Base-by-base conservation (phyloP, 352 stramenopile genomes). In the Pythium scleroteichum region DNA sequence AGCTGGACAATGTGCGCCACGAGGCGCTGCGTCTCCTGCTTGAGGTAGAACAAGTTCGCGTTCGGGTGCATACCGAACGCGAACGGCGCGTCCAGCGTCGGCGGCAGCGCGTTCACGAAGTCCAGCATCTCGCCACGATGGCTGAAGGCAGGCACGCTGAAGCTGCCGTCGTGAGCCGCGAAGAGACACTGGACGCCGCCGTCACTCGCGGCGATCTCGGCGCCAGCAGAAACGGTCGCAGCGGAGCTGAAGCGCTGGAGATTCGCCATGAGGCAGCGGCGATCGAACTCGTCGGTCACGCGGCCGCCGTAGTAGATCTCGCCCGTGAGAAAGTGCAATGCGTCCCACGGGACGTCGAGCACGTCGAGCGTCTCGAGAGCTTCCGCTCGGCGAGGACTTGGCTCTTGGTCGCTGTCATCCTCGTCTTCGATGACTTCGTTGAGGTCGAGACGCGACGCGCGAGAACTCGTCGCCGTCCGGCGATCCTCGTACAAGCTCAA, bases 31-130 rank as follows among this genome's bases (percentile, higher is more conserved):
- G 66, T 75, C 58, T 90, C 72, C 19, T 90, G 74, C 33, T 75
- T 73, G 26, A 89, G 72, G 51, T 81, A 87, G 27, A 83, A 80
- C 26, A 91, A 68, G 32, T 92, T 84, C 1, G 84, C 85, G 16
- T 94, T 94, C 26, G 81, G 74, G 56, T 94, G 84, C 76, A 94
- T 89, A 0, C 84, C 84, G 70, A 94, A 92, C 17, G 91, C 69
- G n/a, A 86, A 78, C 19, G 84, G 82, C 1, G 66, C 73, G 19
- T 90, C 79, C 53, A 87, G 64, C 7, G 27, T 41, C 5, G 69
- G 27, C 1, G 80, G 66, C 17, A 93, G 27, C 0, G 9, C 39
- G 16, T 93, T 73, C 8, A 92, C 66, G 49, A 89, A 85, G 1
- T 41, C 53, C 1, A 50, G 19, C 78, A 90, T 90, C 4, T 72